Evolutionary conservation across 306 rosid species (phyloP).

Genomic region (Vigna angularis): DNA sequence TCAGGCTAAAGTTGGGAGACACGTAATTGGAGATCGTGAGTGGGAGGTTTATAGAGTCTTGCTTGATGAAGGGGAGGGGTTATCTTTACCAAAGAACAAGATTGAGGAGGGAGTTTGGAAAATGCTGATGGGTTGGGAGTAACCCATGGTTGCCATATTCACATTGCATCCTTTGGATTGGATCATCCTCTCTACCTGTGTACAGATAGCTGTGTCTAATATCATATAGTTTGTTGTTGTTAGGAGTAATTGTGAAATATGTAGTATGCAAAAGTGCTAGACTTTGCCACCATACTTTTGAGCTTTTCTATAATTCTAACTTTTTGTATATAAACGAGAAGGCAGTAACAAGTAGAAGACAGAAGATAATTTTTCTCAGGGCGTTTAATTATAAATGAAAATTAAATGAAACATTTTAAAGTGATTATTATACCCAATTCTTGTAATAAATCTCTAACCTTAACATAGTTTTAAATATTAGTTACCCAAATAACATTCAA

Average conservation of each 20-base stretch:
- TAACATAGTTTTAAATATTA: too few species aligned
- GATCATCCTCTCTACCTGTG: conserved; percentile 36
- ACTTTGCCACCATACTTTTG: conserved; percentile 38
- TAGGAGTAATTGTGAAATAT: conserved; percentile 45
- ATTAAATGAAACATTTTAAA: conserved; percentile 45
- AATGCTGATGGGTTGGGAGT: conserved; percentile 97
- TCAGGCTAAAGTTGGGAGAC: conserved; percentile 90
- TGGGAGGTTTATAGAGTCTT: conserved; percentile 93
- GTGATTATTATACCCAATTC: conserved; percentile 31
- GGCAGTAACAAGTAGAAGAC: conserved; percentile 40
- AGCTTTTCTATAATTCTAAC: conserved; percentile 41
- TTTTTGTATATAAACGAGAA: conserved; percentile 48
- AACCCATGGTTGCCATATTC: conserved; percentile 37
- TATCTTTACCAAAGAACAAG: conserved; percentile 58
- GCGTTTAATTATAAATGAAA: conserved; percentile 25
- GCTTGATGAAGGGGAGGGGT: conserved; percentile 85
- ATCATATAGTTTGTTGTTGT: not conserved
- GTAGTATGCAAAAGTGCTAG: conserved; percentile 9
- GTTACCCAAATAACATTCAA: too few species aligned
- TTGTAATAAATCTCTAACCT: not conserved
- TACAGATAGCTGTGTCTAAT: conserved; percentile 49
- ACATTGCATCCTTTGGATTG: conserved; percentile 21
- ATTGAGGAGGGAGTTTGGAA: conserved; percentile 86
- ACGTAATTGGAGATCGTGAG: conserved; percentile 73
- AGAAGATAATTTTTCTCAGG: conserved; percentile 26